Evolutionary conservation across 345 rosid species (phyloP).

Genomic region (Citrus sinensis): DNA sequence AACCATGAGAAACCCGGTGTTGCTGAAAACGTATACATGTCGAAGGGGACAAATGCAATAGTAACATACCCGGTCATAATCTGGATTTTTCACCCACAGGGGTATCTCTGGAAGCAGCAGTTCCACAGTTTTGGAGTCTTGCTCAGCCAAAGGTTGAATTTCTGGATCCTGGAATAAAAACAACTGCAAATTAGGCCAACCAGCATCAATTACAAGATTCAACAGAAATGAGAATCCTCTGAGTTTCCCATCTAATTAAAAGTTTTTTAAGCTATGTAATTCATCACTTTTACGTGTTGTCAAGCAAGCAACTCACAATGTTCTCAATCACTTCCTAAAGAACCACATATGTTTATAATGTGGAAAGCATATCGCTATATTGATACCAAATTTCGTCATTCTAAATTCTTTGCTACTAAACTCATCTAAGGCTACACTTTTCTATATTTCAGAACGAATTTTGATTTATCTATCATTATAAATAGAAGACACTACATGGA

Average conservation of each 20-base stretch:
- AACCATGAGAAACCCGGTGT: conserved; percentile 14
- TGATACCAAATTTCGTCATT: background rate
- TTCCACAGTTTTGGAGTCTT: conserved; percentile 57
- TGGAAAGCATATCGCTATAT: background rate
- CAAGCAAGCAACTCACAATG: background rate
- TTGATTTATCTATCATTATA: background rate
- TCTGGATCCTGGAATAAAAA: conserved; percentile 59
- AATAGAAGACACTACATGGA: background rate
- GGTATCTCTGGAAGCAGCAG: conserved; percentile 88
- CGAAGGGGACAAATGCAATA: background rate
- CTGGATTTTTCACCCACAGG: conserved; percentile 93
- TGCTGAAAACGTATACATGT: no score
- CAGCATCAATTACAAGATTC: background rate
- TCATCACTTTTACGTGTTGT: background rate
- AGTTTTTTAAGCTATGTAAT: no score
- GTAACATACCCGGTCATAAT: conserved; percentile 80
- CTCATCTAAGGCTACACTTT: background rate
- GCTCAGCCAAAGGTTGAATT: conserved; percentile 70
- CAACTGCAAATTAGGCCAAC: background rate
- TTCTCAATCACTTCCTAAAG: background rate
- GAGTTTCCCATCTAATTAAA: background rate
- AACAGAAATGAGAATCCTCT: background rate
- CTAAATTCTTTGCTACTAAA: background rate
- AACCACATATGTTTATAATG: background rate
- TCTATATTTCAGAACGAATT: background rate